Conservation (phyloP, 805 yeast genomes). For the Kodamaea jinghongensis region DNA sequence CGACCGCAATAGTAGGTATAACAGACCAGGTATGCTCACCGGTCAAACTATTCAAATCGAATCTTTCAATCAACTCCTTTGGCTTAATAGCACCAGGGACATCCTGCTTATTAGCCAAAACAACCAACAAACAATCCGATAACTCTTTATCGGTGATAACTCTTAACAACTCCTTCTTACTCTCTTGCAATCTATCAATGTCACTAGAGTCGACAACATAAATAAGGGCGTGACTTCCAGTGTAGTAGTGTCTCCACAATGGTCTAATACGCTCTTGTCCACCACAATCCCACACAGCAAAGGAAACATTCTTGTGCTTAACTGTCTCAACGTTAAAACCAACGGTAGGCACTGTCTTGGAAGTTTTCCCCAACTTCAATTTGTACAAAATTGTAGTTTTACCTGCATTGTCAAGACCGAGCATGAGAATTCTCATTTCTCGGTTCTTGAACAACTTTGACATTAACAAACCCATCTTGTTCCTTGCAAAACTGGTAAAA, state of each 20-base stretch:
- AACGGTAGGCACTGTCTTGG: slow-evolving; percentile 85
- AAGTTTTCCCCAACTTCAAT: slow-evolving; percentile 70
- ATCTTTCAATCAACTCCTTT: slow-evolving; percentile 70
- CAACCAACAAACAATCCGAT: slow-evolving; percentile 72
- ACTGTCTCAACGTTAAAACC: slow-evolving; percentile 92
- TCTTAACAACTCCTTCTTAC: slow-evolving; percentile 71
- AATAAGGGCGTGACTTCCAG: slow-evolving; percentile 88
- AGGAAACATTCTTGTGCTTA: slow-evolving; percentile 73
- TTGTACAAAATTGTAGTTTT: slow-evolving; percentile 87
- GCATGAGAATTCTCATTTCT: slow-evolving; percentile 93
- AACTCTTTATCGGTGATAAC: slow-evolving; percentile 83
- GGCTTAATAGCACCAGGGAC: slow-evolving; percentile 69
- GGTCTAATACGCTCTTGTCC: slow-evolving; percentile 93
- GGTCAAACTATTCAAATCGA: slow-evolving; percentile 59
- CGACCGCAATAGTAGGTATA: slow-evolving; percentile 84
- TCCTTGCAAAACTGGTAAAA: slow-evolving; percentile 1
- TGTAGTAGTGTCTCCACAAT: slow-evolving; percentile 92
- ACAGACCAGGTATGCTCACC: slow-evolving; percentile 81
- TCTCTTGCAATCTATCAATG: slow-evolving; percentile 66
- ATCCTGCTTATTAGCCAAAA: slow-evolving; percentile 89
- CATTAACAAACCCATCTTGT: slow-evolving; percentile 9
- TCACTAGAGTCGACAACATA: slow-evolving; percentile 89
- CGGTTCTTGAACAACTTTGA: slow-evolving; percentile 64
- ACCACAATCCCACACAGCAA: slow-evolving; percentile 94
- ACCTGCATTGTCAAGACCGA: slow-evolving; percentile 92